Percentiles rank a stretch among this genome's conserved stretches.
Conservation (phyloP, 768 basidiomycete species). For the Lactifluus rugatus region DNA sequence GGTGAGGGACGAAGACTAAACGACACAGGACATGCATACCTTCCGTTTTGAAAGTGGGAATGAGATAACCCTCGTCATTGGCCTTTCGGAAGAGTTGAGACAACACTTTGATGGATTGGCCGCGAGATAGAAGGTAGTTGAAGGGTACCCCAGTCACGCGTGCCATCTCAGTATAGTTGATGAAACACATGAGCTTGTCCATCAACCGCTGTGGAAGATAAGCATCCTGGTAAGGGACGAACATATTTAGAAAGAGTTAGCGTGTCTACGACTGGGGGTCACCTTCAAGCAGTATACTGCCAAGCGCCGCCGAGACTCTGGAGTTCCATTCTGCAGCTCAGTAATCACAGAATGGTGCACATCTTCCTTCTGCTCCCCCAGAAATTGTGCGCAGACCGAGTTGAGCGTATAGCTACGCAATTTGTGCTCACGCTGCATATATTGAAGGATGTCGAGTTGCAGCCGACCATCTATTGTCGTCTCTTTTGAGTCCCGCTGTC, state of each 20-base stretch:
- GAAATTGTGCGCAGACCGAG: slow-evolving; percentile 93
- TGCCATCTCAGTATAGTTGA: slow-evolving; percentile 99
- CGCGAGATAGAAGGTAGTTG: slow-evolving; percentile 87
- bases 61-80: slow-evolving; percentile 81
- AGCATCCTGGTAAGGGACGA: slow-evolving; percentile 57
- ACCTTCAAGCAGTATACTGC: slow-evolving; percentile 99
- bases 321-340: slow-evolving; percentile 91
- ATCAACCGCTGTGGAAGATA: slow-evolving; percentile 93
- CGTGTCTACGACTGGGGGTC: not conserved
- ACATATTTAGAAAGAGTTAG: not conserved
- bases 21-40: slow-evolving; percentile 33
- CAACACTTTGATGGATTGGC: slow-evolving; percentile 97
- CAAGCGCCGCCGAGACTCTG: slow-evolving; percentile 83
- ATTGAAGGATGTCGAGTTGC: slow-evolving; percentile 92
- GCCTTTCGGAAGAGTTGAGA: slow-evolving; percentile 93
- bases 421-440: slow-evolving; percentile 98
- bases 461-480: slow-evolving; percentile 84
- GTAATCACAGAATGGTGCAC: slow-evolving; percentile 99
- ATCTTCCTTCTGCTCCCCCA: slow-evolving; percentile 98
- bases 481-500: slow-evolving; percentile 93
- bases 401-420: slow-evolving; percentile 95
- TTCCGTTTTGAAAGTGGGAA: slow-evolving; percentile 80
- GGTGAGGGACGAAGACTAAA: not conserved
- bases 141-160: slow-evolving; percentile 99
- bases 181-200: slow-evolving; percentile 98